Conservation (phyloP, 148 eudicot genomes). For the Mesembryanthemum crystallinum region DNA sequence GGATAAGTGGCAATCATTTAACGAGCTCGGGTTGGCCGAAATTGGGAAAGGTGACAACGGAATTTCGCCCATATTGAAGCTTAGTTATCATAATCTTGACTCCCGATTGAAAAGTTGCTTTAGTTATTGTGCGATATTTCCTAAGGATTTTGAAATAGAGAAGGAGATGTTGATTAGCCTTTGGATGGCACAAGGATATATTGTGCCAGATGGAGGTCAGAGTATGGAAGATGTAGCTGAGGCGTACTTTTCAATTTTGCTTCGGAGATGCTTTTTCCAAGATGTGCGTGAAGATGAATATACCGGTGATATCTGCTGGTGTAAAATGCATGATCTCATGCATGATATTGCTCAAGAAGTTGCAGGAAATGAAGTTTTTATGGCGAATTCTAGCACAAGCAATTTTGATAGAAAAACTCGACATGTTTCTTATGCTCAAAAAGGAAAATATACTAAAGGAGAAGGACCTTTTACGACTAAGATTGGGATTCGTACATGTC, state of each 20-base stretch:
- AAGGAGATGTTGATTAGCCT: constrained; percentile 8
- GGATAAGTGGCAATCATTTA: constrained; percentile 18
- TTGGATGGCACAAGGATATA: constrained; percentile 21
- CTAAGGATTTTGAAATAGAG: constrained; percentile 10
- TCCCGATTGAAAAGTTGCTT: constrained; percentile 12
- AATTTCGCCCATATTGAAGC: constrained; percentile 21
- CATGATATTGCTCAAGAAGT: neutral
- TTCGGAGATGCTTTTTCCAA: constrained; percentile 13
- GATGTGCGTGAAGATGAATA: neutral
- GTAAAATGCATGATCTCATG: constrained; percentile 28
- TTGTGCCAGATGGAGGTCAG: neutral
- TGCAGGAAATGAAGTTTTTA: neutral
- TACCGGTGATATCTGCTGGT: neutral
- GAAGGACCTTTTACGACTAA: neutral
- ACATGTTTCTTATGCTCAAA: neutral
- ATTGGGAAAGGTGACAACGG: neutral
- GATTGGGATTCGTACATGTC: neutral
- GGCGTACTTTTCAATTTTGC: constrained; percentile 2
- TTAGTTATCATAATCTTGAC: constrained; percentile 31
- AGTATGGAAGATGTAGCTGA: constrained; percentile 20
- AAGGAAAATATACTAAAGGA: too few relatives aligned
- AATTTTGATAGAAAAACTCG: neutral
- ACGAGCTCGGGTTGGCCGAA: constrained; percentile 23
- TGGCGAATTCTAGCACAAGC: neutral
- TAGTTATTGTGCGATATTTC: neutral